Percentiles rank a stretch among this genome's conserved stretches.
Conservation (phyloP, 441 rosid species). For the Gossypium schwendimanii region DNA sequence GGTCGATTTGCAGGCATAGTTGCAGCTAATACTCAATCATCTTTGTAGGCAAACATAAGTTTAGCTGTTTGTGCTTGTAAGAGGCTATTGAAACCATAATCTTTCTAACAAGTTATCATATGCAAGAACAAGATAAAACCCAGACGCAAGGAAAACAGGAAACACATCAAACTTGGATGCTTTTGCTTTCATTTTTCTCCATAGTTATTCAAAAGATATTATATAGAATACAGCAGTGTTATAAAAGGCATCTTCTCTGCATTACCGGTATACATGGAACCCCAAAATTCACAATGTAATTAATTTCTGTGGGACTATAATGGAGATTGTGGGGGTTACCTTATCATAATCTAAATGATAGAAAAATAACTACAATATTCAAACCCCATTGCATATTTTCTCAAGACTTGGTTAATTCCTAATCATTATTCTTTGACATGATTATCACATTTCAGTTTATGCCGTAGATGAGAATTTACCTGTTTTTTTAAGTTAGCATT, state of each 20-base stretch:
- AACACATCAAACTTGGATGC: not conserved
- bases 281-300: not conserved
- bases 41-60: not conserved
- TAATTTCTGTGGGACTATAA: not conserved
- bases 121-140: not conserved
- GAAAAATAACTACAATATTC: not conserved
- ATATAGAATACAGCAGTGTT: not conserved
- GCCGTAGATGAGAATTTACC: constrained; percentile 49
- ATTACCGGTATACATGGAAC: not conserved
- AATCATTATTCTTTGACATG: constrained; percentile 20
- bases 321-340: not conserved
- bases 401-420: constrained; percentile 14
- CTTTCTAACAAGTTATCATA: not conserved
- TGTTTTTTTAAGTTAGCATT: constrained; percentile 68
- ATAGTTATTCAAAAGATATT: not conserved
- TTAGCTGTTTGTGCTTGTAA: not conserved
- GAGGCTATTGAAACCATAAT: not conserved
- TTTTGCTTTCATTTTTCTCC: not conserved
- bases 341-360: not conserved
- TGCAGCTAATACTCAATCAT: too few relatives aligned
- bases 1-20: too few relatives aligned
- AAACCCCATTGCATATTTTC: constrained; percentile 29
- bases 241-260: not conserved
- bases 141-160: not conserved
- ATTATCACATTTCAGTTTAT: constrained; percentile 33